Base-by-base conservation (phyloP, 2,329 filamentous ascomycete genomes). In the Tolypocladium capitatum region DNA sequence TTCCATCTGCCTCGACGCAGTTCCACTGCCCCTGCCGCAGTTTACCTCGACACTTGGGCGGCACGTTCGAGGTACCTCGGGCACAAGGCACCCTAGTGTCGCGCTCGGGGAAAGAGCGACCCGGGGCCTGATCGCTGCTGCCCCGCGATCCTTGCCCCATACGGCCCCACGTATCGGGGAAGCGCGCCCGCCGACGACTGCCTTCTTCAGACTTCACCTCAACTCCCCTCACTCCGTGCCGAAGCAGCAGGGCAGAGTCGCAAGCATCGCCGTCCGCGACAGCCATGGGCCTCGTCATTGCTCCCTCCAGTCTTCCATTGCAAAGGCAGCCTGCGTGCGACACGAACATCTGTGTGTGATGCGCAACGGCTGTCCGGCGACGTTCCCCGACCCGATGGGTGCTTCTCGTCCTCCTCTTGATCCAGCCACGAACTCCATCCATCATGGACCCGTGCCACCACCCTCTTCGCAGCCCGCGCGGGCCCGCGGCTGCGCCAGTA, bases 401-500 rank as follows among this genome's bases (percentile, higher is more conserved):
- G 32, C 32, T 44, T 47, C 46, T 43, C 33, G 45, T 44, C 31
- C 27, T 35, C 16, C 43, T 43, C 13, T 20, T 27, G n/a, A 28
- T 27, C 48, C 47, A 45, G 48, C 43, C 48, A 50, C 45, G 46
- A 45, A 45, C 42, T 45, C 43, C 42, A 47, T 50, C 40, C 33
- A 21, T 21, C 34, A 16, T 34, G 38, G 16, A 38, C 27, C 43
- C 43, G 46, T 50, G 49, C 35, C 46, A 46, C 43, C 43, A n/a
- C 28, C 21, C n/a, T 21, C 20, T 31, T 33, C 21, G 31, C 32
- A 20, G 16, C 13, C 43, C 43, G 21, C 34, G 30, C 47, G 36
- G 27, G 20, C 35, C 41, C 47, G 30, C 21, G 27, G 24, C 46
- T 24, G 45, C 43, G 42, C 40, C 48, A 45, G 21, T 14, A 31